Evolutionary conservation across 192 early-diverging fungal species (phyloP), one percentile per base, ranked within the genome.

Genomic region (Coemansia sp.): DNA sequence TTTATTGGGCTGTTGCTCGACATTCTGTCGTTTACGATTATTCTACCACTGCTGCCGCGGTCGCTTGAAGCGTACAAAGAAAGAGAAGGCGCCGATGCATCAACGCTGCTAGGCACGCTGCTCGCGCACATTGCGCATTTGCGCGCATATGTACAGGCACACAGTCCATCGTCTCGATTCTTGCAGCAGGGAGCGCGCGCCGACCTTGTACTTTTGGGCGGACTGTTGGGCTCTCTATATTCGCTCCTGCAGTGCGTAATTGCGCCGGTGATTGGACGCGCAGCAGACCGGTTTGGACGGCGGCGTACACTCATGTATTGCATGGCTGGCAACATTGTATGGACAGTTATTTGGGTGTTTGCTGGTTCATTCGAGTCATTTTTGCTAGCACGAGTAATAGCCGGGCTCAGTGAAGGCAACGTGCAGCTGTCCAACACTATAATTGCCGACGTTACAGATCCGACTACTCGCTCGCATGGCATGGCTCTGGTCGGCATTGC

Each of bases 21-120:
- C 73, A 91, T 99, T 54, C 88, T 99, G 23, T 90, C 95, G 5
- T 99, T 99, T 78, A 99, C 97, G 9, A 94, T 96, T 58, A 97
- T 99, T 70, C 74, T 99, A 40, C 97, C 97, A 5, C 84, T 99
- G 28, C 91, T 93, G 61, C 97, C 97, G 40, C 82, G 95, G 17
- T 79, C 97, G 28, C 77, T 99, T 5, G 85, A 93, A 55, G 89
- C 92, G 58, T 99, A 99, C 83, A 85, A 89, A 31, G 70, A 76
- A 20, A 73, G 81, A 17, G 73, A 79, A 38, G 70, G 73, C 58
- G 36, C 67, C 46, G 75, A 80, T 52, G 26, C 44, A 20, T 64
- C 76, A 25, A 78, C 76, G 5, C 60, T 71, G 5, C 70, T 75
- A 7, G 74, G 85, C 63, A 74, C 70, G 37, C 17, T 65, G 0